Evolutionary conservation across 148 eudicot genomes (phyloP).

Genomic region (Camellia sinensis): DNA sequence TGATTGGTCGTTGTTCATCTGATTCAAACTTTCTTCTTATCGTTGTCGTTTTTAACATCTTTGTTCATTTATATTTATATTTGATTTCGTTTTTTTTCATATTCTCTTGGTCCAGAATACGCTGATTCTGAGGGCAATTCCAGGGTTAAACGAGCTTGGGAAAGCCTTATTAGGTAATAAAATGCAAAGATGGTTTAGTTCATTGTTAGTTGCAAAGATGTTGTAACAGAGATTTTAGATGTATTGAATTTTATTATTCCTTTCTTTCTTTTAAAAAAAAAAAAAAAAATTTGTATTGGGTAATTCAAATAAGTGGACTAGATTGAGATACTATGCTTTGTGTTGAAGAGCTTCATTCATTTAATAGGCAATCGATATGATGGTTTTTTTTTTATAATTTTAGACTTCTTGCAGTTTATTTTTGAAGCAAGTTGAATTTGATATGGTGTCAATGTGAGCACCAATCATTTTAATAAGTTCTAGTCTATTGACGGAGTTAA

Average conservation of each 20-base stretch:
- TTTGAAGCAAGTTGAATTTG: not conserved
- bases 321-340: not conserved
- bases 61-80: not conserved
- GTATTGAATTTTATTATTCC: too few species aligned
- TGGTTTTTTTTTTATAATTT: too few species aligned
- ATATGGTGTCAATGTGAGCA: too few species aligned
- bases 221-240: too few species aligned
- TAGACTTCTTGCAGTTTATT: too few species aligned
- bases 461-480: not conserved
- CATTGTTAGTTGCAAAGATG: not conserved
- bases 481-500: not conserved
- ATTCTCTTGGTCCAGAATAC: slow-evolving; percentile 52
- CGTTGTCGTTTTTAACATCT: not conserved
- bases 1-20: slow-evolving; percentile 12
- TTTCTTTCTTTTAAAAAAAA: too few species aligned
- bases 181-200: not conserved
- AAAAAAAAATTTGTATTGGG: too few species aligned
- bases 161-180: slow-evolving; percentile 70
- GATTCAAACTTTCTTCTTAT: not conserved
- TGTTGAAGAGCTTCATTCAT: too few species aligned
- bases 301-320: too few species aligned
- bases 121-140: slow-evolving; percentile 72
- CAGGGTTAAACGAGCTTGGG: slow-evolving; percentile 73
- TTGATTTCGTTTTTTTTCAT: slow-evolving; percentile 1
- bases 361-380: too few species aligned